Percentiles rank a stretch among this genome's conserved stretches.
phyloP scores from a whole-genome alignment of 176 grass and related monocot genomes.

The Carex scoparia region DNA sequence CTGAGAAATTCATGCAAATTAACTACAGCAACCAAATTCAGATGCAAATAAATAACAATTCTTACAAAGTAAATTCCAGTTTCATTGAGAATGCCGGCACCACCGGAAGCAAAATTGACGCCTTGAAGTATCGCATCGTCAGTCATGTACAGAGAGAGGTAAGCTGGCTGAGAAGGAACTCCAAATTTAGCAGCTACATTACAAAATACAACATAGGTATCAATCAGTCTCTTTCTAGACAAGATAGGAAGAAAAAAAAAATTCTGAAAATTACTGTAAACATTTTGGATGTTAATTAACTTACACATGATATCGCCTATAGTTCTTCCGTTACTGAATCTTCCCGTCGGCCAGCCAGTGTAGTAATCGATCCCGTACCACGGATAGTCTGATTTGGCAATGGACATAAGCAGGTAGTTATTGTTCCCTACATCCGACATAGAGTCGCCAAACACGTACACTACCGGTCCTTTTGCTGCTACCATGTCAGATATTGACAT shows the following conservation, averaged over 20 bases:
- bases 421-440: conserved; percentile 97
- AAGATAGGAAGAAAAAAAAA: not conserved
- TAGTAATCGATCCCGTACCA: conserved; percentile 90
- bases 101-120: conserved; percentile 88
- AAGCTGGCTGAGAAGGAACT: conserved; percentile 51
- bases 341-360: conserved; percentile 51
- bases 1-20: not conserved
- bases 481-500: not conserved
- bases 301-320: conserved; percentile 92
- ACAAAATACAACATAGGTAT: not conserved
- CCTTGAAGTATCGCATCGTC: conserved; percentile 62
- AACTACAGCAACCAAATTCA: not conserved
- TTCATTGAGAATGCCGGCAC: conserved; percentile 82
- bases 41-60: not conserved
- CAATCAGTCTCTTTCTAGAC: not conserved
- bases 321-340: conserved; percentile 92
- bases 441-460: conserved; percentile 85
- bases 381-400: conserved; percentile 83
- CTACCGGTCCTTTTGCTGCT: conserved; percentile 30
- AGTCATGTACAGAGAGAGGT: conserved; percentile 70
- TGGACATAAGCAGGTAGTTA: conserved; percentile 68
- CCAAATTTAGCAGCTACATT: conserved; percentile 76
- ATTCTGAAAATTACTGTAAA: not conserved
- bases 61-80: conserved; percentile 97
- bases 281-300: conserved; percentile 4